phyloP scores from a whole-genome alignment of 192 early-diverging fungal genomes.

The Funneliformis mosseae region DNA sequence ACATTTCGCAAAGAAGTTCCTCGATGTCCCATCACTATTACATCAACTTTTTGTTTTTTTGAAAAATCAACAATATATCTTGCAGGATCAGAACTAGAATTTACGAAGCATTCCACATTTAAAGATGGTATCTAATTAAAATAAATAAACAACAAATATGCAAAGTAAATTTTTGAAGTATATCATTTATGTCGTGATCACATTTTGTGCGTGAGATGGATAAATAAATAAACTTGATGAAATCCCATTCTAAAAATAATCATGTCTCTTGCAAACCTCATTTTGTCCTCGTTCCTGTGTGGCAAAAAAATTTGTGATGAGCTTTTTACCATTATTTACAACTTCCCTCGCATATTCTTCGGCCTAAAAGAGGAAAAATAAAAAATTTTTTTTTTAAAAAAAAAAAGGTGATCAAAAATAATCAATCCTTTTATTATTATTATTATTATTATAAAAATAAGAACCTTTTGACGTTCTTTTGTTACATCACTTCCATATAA shows the following conservation, averaged over 20 bases:
- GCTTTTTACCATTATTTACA: not conserved
- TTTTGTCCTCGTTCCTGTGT: not conserved
- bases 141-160: not conserved
- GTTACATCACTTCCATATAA: not conserved
- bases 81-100: slow-evolving; percentile 10
- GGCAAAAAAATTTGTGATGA: not conserved
- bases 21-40: slow-evolving; percentile 1
- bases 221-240: not conserved
- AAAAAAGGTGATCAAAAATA: not conserved
- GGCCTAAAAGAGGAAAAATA: not conserved
- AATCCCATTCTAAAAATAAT: not conserved
- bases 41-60: slow-evolving; percentile 2
- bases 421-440: not conserved
- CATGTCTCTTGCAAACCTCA: not conserved
- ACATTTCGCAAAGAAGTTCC: not conserved
- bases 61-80: slow-evolving; percentile 10
- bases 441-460: no score
- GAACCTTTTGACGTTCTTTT: not conserved
- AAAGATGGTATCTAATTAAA: not conserved
- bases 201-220: not conserved
- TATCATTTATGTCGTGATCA: not conserved
- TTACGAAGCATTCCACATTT: not conserved
- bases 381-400: not conserved
- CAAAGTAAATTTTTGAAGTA: not conserved
- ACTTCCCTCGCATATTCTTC: not conserved